Evolutionary conservation across 352 stramenopile species (phyloP).

Genomic region (Phytophthora palmivora): DNA sequence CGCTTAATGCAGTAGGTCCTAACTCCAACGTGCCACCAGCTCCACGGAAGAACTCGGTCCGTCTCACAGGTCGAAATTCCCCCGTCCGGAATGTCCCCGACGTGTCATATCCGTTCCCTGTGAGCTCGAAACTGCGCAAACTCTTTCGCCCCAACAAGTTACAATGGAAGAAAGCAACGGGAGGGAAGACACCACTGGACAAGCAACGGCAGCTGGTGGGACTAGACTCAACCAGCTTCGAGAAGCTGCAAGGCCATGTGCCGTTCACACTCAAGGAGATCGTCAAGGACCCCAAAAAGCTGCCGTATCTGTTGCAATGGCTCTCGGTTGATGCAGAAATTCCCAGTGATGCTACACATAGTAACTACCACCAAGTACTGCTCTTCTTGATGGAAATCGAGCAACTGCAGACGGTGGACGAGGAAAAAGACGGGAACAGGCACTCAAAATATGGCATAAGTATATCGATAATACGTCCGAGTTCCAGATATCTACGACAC

Average conservation of each 20-base stretch:
- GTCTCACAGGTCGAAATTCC: slow-evolving; percentile 13
- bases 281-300: slow-evolving; percentile 87
- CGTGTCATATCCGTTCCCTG: slow-evolving; percentile 62
- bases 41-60: slow-evolving; percentile 14
- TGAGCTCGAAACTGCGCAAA: slow-evolving; percentile 79
- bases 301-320: slow-evolving; percentile 83
- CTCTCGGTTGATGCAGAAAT: slow-evolving; percentile 67
- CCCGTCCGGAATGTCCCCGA: not conserved
- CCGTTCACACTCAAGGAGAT: slow-evolving; percentile 87
- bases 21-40: not conserved
- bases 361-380: slow-evolving; percentile 81
- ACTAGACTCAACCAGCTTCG: slow-evolving; percentile 66
- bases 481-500: slow-evolving; percentile 84
- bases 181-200: slow-evolving; percentile 25
- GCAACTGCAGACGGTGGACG: slow-evolving; percentile 74
- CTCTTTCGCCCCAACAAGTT: slow-evolving; percentile 72
- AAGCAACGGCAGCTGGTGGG: slow-evolving; percentile 59
- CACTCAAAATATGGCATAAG: slow-evolving; percentile 87
- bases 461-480: slow-evolving; percentile 85
- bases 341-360: slow-evolving; percentile 43
- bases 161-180: slow-evolving; percentile 52
- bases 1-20: not conserved
- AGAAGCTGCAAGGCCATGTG: slow-evolving; percentile 79
- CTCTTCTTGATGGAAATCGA: slow-evolving; percentile 87
- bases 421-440: slow-evolving; percentile 73